phyloP scores from a whole-genome alignment of 2,329 filamentous ascomycete genomes.

The Penicillium sp. region DNA sequence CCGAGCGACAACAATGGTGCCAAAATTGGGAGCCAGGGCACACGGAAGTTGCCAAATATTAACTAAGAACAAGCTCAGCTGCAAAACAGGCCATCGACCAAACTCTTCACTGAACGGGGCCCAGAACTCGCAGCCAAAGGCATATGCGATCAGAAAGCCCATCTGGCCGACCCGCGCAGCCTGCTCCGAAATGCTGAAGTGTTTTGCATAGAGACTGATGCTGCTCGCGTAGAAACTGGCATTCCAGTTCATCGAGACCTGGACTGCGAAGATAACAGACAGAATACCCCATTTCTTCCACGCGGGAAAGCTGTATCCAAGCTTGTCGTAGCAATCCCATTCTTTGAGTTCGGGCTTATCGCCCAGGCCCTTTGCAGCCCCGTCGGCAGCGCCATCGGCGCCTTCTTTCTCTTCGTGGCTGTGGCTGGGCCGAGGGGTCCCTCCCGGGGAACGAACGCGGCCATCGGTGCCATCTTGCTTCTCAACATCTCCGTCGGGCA shows the following conservation, averaged over 20 bases:
- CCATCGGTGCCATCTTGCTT: conserved; percentile 18
- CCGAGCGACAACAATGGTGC: conserved; percentile 65
- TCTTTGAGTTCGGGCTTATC: conserved; percentile 45
- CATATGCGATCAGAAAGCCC: conserved; percentile 73
- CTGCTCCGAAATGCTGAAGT: conserved; percentile 66
- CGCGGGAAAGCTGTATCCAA: conserved; percentile 60
- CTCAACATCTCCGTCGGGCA: conserved; percentile 16
- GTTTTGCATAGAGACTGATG: conserved; percentile 58
- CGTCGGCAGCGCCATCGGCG: conserved; percentile 6
- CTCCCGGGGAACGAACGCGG: conserved; percentile 13
- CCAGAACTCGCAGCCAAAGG: conserved; percentile 83
- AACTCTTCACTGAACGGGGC: conserved; percentile 82
- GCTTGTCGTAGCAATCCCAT: conserved; percentile 61
- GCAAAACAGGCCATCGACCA: conserved; percentile 71
- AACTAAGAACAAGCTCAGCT: conserved; percentile 68
- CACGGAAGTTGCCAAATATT: conserved; percentile 74
- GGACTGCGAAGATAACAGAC: conserved; percentile 66
- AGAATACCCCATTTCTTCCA: conserved; percentile 69
- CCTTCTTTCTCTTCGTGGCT: conserved; percentile 13
- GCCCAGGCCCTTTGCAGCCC: conserved; percentile 12
- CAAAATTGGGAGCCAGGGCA: conserved; percentile 69
- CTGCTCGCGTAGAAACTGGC: conserved; percentile 69
- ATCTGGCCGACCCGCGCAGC: conserved; percentile 69
- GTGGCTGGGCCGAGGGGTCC: conserved; percentile 9
- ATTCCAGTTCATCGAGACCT: conserved; percentile 76